These are phyloP conservation scores for Ophiosphaerella herpotricha DNA, from an alignment of 2,329 filamentous ascomycete genomes.

Conservation along the genomic window DNA sequence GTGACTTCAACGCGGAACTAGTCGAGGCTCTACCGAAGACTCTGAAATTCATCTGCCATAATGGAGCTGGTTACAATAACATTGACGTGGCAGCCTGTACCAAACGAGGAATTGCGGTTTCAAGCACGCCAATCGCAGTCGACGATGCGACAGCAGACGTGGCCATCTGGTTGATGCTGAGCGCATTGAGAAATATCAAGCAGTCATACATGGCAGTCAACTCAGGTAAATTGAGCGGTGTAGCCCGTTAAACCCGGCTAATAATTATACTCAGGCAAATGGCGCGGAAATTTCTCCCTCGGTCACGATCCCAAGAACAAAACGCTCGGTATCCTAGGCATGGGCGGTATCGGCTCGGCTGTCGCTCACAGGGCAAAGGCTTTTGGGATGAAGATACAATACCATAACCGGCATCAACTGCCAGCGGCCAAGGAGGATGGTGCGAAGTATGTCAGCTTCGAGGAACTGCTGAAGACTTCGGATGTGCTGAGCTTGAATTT, in stretches of 20 bases:
- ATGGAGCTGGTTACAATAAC: slow-evolving; percentile 65
- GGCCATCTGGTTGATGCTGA: slow-evolving; percentile 58
- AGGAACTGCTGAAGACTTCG: slow-evolving; percentile 57
- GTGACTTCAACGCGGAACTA: slow-evolving; percentile 53
- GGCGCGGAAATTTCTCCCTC: slow-evolving; percentile 53
- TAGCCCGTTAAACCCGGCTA: slow-evolving; percentile 1
- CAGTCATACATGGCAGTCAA: slow-evolving; percentile 53
- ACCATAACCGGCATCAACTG: slow-evolving; percentile 58
- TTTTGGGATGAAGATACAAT: slow-evolving; percentile 63
- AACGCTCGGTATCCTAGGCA: slow-evolving; percentile 61
- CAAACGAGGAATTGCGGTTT: slow-evolving; percentile 50
- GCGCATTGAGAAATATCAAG: slow-evolving; percentile 56
- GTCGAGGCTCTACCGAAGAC: slow-evolving; percentile 48
- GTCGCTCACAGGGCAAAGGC: slow-evolving; percentile 55
- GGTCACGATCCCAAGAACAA: slow-evolving; percentile 60
- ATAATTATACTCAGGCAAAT: slow-evolving; percentile 40
- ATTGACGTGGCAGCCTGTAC: slow-evolving; percentile 61
- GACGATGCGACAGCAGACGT: slow-evolving; percentile 58
- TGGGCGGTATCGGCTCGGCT: slow-evolving; percentile 63
- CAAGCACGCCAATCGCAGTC: slow-evolving; percentile 54
- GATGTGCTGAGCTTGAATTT: slow-evolving; percentile 62
- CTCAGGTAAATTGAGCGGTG: slow-evolving; percentile 36
- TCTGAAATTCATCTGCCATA: slow-evolving; percentile 53
- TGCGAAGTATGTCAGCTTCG: slow-evolving; percentile 61
- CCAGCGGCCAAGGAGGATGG: slow-evolving; percentile 48